Evolutionary conservation across 1,284 basidiomycete genomes (phyloP).

Genomic region (Cutaneotrichosporon sp.): DNA sequence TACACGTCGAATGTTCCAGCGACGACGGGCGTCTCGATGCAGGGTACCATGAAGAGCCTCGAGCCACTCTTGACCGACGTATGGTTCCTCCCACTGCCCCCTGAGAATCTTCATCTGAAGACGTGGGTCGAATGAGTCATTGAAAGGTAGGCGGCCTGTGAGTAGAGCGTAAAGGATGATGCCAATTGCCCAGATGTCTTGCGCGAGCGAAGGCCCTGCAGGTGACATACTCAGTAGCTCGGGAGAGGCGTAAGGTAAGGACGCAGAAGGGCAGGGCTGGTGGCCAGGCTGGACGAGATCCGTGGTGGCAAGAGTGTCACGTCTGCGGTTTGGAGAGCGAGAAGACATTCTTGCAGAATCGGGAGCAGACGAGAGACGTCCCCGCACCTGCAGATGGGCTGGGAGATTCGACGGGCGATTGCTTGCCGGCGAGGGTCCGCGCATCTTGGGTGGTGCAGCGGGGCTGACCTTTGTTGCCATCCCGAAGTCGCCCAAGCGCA

Average conservation of each 20-base stretch:
- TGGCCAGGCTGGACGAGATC: not conserved
- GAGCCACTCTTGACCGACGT: conserved; percentile 64
- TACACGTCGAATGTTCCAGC: conserved; percentile 72
- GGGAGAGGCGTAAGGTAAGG: conserved; percentile 82
- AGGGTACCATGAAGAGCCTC: conserved; percentile 71
- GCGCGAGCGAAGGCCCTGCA: conserved; percentile 52
- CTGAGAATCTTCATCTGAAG: conserved; percentile 84
- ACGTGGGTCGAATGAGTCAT: conserved; percentile 79
- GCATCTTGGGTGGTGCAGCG: not conserved
- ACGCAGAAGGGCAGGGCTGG: conserved; percentile 65
- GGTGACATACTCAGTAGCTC: conserved; percentile 59
- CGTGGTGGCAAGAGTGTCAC: conserved; percentile 6
- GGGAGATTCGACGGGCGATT: conserved; percentile 4
- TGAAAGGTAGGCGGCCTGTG: conserved; percentile 73
- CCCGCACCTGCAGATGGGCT: not conserved
- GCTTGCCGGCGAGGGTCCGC: conserved; percentile 12
- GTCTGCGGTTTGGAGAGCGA: conserved; percentile 10
- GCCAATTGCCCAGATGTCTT: conserved; percentile 91
- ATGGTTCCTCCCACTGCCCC: conserved; percentile 58
- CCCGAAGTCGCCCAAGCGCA: conserved; percentile 47
- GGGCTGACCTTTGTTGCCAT: conserved; percentile 30
- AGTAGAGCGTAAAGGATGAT: conserved; percentile 79
- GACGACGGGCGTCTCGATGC: conserved; percentile 55
- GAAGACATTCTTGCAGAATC: not conserved
- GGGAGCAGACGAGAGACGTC: conserved; percentile 1